These are phyloP conservation scores for Floccularia luteovirens DNA, from an alignment of 768 basidiomycete species.

Conservation along the genomic window DNA sequence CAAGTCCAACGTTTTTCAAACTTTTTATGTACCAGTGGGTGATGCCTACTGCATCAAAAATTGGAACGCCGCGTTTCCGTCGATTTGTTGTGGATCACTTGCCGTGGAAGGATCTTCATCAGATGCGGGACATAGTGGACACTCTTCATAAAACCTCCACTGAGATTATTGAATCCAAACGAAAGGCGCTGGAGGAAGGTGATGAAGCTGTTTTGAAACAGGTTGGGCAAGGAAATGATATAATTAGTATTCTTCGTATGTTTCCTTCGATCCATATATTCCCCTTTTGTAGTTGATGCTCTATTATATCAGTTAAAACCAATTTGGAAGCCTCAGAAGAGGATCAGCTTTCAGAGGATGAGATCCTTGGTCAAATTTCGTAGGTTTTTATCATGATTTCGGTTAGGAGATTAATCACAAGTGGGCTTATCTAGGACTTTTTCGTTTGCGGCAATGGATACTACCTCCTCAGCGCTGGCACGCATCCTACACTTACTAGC, in stretches of 20 bases:
- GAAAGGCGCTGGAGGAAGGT: conserved; percentile 21
- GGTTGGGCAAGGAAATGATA: conserved; percentile 33
- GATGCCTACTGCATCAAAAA: conserved; percentile 10
- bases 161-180: conserved; percentile 27
- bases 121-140: conserved; percentile 21
- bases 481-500: conserved; percentile 25
- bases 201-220: conserved; percentile 23
- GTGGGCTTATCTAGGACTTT: conserved; percentile 17
- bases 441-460: conserved; percentile 33
- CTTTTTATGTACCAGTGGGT: conserved; percentile 6
- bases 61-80: conserved; percentile 21
- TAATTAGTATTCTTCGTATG: conserved; percentile 39
- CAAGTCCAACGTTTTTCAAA: conserved; percentile 1
- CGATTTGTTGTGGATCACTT: conserved; percentile 22
- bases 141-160: conserved; percentile 26
- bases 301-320: conserved; percentile 18
- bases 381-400: conserved; percentile 10
- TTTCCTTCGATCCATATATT: background rate
- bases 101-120: conserved; percentile 20
- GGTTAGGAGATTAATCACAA: background rate
- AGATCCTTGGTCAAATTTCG: conserved; percentile 26
- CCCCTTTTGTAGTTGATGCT: background rate
- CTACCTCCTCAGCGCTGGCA: conserved; percentile 27
- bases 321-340: conserved; percentile 23
- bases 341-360: conserved; percentile 22